These are phyloP conservation scores for Spergularia bocconei DNA, from an alignment of 148 eudicot genomes.

Conservation along the genomic window DNA sequence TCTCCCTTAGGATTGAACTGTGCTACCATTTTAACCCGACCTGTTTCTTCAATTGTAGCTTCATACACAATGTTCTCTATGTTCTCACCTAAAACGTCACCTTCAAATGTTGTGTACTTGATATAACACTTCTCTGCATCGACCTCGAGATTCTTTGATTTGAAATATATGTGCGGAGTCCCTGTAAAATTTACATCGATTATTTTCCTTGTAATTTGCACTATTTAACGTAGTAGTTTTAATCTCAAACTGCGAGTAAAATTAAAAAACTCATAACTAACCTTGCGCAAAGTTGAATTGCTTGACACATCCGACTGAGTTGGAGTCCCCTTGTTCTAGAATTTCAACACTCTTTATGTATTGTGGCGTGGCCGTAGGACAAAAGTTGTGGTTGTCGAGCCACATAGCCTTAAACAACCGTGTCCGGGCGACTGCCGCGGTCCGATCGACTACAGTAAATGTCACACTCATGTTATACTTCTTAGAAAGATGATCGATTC, in stretches of 20 bases:
- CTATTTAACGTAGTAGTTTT: background rate
- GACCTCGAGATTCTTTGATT: slow-evolving; percentile 5
- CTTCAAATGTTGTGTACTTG: slow-evolving; percentile 8
- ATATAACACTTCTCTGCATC: background rate
- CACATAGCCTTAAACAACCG: slow-evolving; percentile 22
- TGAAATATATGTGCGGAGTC: slow-evolving; percentile 18
- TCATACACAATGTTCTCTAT: slow-evolving; percentile 4
- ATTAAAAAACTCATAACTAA: background rate
- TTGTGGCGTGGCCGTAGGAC: slow-evolving; percentile 5
- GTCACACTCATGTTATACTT: slow-evolving; percentile 6
- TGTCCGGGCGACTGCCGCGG: background rate
- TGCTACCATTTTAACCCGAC: background rate
- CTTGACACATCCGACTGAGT: slow-evolving; percentile 3
- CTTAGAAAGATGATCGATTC: background rate
- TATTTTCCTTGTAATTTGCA: background rate
- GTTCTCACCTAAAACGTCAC: background rate
- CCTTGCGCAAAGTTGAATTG: slow-evolving; percentile 14
- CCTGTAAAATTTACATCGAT: background rate
- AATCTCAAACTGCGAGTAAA: background rate
- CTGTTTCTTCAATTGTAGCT: background rate
- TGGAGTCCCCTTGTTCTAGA: slow-evolving; percentile 1
- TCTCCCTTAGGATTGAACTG: slow-evolving; percentile 8
- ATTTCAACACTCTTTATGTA: slow-evolving; percentile 6
- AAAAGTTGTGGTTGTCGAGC: slow-evolving; percentile 15
- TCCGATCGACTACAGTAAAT: slow-evolving; percentile 5